These are phyloP conservation scores for Shiraia bambusicola DNA, from an alignment of 2,329 filamentous ascomycete species.

Conservation along the genomic window DNA sequence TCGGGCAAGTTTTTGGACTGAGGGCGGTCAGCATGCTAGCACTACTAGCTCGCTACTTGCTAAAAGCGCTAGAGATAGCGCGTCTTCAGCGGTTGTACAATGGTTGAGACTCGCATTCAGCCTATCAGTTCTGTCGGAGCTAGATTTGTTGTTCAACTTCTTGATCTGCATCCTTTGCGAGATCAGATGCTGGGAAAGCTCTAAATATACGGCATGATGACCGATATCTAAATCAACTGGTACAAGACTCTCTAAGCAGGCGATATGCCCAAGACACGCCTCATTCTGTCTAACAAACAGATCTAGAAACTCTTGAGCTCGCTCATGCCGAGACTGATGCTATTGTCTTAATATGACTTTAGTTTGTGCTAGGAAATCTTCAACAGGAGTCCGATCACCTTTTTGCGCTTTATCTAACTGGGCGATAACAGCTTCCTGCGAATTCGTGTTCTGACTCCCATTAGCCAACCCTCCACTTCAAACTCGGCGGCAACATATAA, in stretches of 20 bases:
- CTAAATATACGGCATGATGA: slow-evolving; percentile 57
- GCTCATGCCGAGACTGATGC: slow-evolving; percentile 53
- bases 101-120: slow-evolving; percentile 51
- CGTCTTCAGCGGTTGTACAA: slow-evolving; percentile 53
- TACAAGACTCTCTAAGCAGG: slow-evolving; percentile 47
- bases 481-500: slow-evolving; percentile 7
- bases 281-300: slow-evolving; percentile 52
- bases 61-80: too few species aligned
- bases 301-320: slow-evolving; percentile 59
- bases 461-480: slow-evolving; percentile 2
- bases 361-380: slow-evolving; percentile 58
- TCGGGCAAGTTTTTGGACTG: too few species aligned
- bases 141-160: slow-evolving; percentile 39
- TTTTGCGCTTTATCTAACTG: slow-evolving; percentile 47
- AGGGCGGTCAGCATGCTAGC: too few species aligned
- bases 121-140: slow-evolving; percentile 42
- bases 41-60: too few species aligned
- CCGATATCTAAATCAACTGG: slow-evolving; percentile 49
- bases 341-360: slow-evolving; percentile 53
- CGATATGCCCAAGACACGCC: slow-evolving; percentile 40
- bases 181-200: slow-evolving; percentile 57
- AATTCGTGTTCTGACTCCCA: background rate
- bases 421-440: slow-evolving; percentile 48
- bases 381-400: slow-evolving; percentile 46
- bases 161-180: slow-evolving; percentile 53